Evolutionary conservation across 1,284 basidiomycete genomes (phyloP).

Genomic region (Ustilago xerochloae): DNA sequence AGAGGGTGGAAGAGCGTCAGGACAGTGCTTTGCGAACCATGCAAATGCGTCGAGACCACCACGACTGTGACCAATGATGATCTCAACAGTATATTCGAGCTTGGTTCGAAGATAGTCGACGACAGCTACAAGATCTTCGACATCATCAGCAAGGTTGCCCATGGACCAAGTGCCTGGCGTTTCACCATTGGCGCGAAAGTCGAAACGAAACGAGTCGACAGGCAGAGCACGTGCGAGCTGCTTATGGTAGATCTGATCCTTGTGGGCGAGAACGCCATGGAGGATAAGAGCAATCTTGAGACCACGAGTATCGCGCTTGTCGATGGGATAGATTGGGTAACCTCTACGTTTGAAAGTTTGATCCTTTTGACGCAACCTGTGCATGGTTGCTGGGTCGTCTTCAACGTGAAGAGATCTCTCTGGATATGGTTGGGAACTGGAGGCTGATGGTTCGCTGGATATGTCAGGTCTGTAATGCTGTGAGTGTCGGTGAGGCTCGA

Average conservation of each 20-base stretch:
- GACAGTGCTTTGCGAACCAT: constrained; percentile 46
- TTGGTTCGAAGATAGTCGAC: constrained; percentile 33
- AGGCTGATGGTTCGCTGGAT: constrained; percentile 19
- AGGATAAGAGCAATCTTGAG: constrained; percentile 55
- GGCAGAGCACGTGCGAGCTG: constrained; percentile 77
- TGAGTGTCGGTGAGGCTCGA: constrained; percentile 5
- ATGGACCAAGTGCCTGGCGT: constrained; percentile 44
- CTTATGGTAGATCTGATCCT: constrained; percentile 82
- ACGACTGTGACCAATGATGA: constrained; percentile 41
- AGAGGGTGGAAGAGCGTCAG: constrained; percentile 18
- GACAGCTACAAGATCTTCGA: constrained; percentile 40
- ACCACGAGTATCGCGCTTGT: constrained; percentile 32
- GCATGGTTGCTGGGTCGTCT: constrained; percentile 29
- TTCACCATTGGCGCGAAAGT: constrained; percentile 73
- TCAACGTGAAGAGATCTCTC: constrained; percentile 10
- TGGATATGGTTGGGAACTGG: background rate
- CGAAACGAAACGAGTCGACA: constrained; percentile 83
- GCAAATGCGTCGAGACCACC: constrained; percentile 40
- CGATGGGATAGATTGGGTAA: constrained; percentile 31
- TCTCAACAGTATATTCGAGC: constrained; percentile 32
- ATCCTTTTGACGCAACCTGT: constrained; percentile 21
- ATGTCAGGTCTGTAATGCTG: constrained; percentile 14
- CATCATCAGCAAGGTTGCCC: constrained; percentile 39
- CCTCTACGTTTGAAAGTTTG: constrained; percentile 27
- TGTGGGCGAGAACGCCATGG: constrained; percentile 60